Evolutionary conservation across 148 eudicot species (phyloP).

Genomic region (Vaccinium macrocarpon): DNA sequence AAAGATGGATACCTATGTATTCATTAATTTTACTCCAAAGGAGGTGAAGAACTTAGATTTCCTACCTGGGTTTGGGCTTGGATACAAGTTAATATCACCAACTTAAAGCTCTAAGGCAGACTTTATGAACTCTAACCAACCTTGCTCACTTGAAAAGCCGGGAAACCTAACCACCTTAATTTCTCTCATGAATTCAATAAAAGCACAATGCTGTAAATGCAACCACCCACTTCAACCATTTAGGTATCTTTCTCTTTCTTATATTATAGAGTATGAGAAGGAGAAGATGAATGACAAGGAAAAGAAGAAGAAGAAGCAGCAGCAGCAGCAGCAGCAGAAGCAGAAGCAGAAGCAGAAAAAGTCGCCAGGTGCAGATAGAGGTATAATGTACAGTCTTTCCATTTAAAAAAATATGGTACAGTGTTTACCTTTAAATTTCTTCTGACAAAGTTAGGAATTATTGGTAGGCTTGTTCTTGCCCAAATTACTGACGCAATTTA

Average conservation of each 20-base stretch:
- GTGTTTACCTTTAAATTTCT: neutral
- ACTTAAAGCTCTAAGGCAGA: neutral
- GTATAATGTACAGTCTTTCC: neutral
- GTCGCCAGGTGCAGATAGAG: neutral
- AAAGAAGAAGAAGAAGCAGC: neutral
- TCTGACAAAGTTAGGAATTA: neutral
- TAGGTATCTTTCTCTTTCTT: neutral
- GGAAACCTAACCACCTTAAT: conserved; percentile 17
- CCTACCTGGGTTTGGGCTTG: neutral
- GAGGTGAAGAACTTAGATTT: neutral
- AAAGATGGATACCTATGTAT: neutral
- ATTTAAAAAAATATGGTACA: neutral
- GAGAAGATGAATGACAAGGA: neutral
- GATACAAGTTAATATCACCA: neutral
- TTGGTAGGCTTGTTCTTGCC: neutral
- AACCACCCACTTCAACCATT: conserved; percentile 18
- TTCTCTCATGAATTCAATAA: conserved; percentile 20
- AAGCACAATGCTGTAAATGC: conserved; percentile 12
- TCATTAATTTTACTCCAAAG: neutral
- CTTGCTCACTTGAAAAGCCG: conserved; percentile 10
- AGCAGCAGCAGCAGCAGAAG: neutral
- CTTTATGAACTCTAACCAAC: neutral
- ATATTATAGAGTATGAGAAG: no score
- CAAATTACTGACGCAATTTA: neutral
- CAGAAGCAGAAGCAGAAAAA: neutral